Evolutionary conservation across 768 basidiomycete genomes (phyloP).

Genomic region (Daedalea quercina): DNA sequence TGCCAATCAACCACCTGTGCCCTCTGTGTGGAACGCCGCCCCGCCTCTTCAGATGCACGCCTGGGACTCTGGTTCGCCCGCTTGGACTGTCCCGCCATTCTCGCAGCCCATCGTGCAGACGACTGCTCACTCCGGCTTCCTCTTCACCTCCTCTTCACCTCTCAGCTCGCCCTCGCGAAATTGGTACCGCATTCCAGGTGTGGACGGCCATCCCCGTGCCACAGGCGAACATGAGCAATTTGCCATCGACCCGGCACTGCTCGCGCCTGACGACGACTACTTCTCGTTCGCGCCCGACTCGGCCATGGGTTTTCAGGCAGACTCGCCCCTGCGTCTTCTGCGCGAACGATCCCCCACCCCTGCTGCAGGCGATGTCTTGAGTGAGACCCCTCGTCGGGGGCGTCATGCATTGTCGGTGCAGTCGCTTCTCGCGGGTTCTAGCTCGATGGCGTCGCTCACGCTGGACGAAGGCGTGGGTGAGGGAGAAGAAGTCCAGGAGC

Average conservation of each 20-base stretch:
- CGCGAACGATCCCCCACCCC: no score
- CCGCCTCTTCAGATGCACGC: not conserved
- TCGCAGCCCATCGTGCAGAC: not conserved
- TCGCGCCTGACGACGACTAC: slow-evolving; percentile 1
- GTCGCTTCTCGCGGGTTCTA: not conserved
- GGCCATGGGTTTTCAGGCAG: no score
- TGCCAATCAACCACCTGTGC: not conserved
- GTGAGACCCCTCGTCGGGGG: not conserved
- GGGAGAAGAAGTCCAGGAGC: no score
- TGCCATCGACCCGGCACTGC: slow-evolving; percentile 12
- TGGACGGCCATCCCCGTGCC: not conserved
- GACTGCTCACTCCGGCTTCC: not conserved
- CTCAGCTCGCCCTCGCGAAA: not conserved
- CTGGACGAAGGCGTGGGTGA: not conserved
- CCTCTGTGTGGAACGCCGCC: not conserved
- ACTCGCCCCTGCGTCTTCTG: no score
- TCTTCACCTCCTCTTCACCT: not conserved
- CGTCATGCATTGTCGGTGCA: not conserved
- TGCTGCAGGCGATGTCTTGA: not conserved
- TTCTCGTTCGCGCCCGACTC: no score
- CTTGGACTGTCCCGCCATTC: not conserved
- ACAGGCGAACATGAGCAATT: no score
- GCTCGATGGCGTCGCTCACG: not conserved
- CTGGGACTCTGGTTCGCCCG: not conserved
- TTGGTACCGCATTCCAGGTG: not conserved